Evolutionary conservation across 805 yeast genomes (phyloP), one percentile per base, ranked within the genome.

Genomic region (Hanseniaspora guilliermondii): DNA sequence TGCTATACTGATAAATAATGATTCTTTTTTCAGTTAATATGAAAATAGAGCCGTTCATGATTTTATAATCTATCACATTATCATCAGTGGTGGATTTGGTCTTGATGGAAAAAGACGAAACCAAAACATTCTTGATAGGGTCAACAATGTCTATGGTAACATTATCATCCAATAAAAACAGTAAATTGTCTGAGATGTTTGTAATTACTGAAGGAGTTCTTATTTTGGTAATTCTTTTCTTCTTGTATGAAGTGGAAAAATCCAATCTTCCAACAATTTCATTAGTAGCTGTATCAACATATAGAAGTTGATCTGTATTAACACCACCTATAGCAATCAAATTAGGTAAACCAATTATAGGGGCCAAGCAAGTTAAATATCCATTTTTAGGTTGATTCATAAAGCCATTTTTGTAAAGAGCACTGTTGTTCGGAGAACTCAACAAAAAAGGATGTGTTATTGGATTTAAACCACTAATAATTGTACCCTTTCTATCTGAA

Each of bases 371-470:
- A 8, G 39, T 52, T 37, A 52, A 30, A 17, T 27, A 24, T 9
- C 55, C 47, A n/a, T 44, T 27, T 27, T 44, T 44, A 6, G 47
- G 47, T 27, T 42, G 46, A 16, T 32, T 25, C 22, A 35, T 19
- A 16, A 17, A 27, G 27, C 22, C 27, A 8, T 36, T 36, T 17
- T 44, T 44, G 11, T 32, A n/a, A 4, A 27, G 19, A 12, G 22
- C 37, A 37, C 17, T 25, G n/a, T 36, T 52, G 35, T 52, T 52
- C 12, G 55, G 55, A 14, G 55, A 42, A 27, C 40, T 42, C 44
- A 52, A 36, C 19, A 52, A 37, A 52, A 44, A 52, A 1, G 55
- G 55, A 35, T 52, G 55, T 16, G 55, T 52, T n/a, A 52, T 52
- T 6, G 55, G 55, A 21, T 52, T 52, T 32, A 52, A 25, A 3